These are phyloP conservation scores for Gelatoporia subvermispora DNA, from an alignment of 768 basidiomycete genomes.

Conservation along the genomic window DNA sequence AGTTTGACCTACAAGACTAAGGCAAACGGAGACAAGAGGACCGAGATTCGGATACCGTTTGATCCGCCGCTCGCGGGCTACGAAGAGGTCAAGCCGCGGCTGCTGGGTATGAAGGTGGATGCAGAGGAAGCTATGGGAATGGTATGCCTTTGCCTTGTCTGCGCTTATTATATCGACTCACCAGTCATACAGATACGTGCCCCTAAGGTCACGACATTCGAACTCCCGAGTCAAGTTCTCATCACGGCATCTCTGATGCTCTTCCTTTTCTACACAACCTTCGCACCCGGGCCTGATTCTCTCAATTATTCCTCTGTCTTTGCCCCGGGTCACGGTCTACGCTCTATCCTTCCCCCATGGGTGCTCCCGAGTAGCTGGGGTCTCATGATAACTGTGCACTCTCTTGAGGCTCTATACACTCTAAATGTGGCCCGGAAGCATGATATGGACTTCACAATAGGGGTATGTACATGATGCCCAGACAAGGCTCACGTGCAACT, in stretches of 20 bases:
- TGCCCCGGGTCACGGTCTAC: slow-evolving; percentile 13
- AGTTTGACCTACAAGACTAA: slow-evolving; percentile 59
- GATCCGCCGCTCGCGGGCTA: slow-evolving; percentile 72
- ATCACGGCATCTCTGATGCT: slow-evolving; percentile 23
- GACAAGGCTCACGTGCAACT: background rate
- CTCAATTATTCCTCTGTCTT: slow-evolving; percentile 17
- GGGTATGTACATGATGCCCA: slow-evolving; percentile 27
- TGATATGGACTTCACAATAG: slow-evolving; percentile 38
- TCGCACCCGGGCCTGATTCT: slow-evolving; percentile 17
- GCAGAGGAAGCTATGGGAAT: slow-evolving; percentile 79
- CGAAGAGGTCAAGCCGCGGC: slow-evolving; percentile 76
- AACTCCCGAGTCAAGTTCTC: slow-evolving; percentile 32
- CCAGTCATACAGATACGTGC: slow-evolving; percentile 48
- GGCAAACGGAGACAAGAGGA: slow-evolving; percentile 35
- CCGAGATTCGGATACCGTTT: slow-evolving; percentile 49
- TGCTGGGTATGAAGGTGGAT: slow-evolving; percentile 75
- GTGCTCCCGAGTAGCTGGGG: slow-evolving; percentile 30
- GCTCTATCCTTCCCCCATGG: slow-evolving; percentile 12
- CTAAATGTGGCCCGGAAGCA: slow-evolving; percentile 45
- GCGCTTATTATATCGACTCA: background rate
- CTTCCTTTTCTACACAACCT: slow-evolving; percentile 30
- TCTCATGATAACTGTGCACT: slow-evolving; percentile 34
- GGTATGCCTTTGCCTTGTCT: slow-evolving; percentile 39
- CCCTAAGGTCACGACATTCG: slow-evolving; percentile 58
- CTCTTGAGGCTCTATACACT: slow-evolving; percentile 45